phyloP scores from a whole-genome alignment of 1,284 basidiomycete genomes.

The Albatrellus sp. region DNA sequence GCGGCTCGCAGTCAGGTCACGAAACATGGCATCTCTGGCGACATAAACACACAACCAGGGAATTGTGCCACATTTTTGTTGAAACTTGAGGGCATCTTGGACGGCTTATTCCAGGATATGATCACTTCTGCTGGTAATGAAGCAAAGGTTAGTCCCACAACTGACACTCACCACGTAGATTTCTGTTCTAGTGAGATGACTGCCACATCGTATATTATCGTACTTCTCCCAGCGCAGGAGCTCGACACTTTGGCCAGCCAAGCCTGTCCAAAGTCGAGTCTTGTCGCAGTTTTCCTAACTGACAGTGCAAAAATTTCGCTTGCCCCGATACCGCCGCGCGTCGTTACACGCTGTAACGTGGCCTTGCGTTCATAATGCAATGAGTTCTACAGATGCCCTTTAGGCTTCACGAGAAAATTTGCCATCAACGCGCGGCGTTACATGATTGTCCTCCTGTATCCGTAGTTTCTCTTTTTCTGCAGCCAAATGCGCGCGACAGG shows the following conservation, averaged over 20 bases:
- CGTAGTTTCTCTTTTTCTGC: constrained; percentile 15
- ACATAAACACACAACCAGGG: constrained; percentile 44
- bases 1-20: constrained; percentile 60
- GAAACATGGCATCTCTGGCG: constrained; percentile 49
- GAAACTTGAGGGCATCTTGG: constrained; percentile 79
- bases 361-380: not conserved
- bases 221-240: not conserved
- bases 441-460: constrained; percentile 13
- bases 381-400: constrained; percentile 2
- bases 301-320: not conserved
- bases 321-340: not conserved
- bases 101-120: constrained; percentile 77
- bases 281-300: not conserved
- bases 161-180: constrained; percentile 7
- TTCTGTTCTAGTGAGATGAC: constrained; percentile 1
- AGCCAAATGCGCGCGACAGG: constrained; percentile 13
- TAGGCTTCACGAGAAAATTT: constrained; percentile 8
- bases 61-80: constrained; percentile 72
- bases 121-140: constrained; percentile 47
- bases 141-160: constrained; percentile 63
- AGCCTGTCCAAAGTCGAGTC: not conserved
- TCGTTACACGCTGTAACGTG: not conserved
- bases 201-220: not conserved
- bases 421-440: constrained; percentile 13
- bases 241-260: not conserved